A percentile compares a stretch with the other conserved stretches of the same genome.
These are phyloP conservation scores for Beta lomatogona DNA, from an alignment of 179 eudicot genomes.

Conservation along the genomic window DNA sequence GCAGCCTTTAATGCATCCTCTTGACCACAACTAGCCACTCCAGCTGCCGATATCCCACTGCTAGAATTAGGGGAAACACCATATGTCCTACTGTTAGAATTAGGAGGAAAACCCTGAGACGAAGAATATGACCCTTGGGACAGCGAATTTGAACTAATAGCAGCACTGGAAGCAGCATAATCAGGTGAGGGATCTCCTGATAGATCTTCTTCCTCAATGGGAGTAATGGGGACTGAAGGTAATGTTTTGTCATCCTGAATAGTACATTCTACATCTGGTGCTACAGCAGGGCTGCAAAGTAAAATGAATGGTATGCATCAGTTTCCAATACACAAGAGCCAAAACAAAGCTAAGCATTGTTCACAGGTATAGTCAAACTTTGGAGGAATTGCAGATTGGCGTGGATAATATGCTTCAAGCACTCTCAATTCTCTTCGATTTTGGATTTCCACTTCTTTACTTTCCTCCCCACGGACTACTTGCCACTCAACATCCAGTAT, in stretches of 20 bases:
- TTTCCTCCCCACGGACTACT: constrained; percentile 79
- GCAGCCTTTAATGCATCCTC: constrained; percentile 52
- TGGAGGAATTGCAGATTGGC: constrained; percentile 76
- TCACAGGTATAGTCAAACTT: constrained; percentile 45
- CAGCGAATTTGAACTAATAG: constrained; percentile 27
- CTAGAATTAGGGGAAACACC: constrained; percentile 8
- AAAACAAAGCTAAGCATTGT: neutral
- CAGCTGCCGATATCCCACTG: constrained; percentile 37
- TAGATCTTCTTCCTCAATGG: constrained; percentile 76
- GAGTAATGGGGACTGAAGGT: constrained; percentile 64
- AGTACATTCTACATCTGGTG: constrained; percentile 35
- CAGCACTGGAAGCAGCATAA: constrained; percentile 21
- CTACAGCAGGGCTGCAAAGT: constrained; percentile 56
- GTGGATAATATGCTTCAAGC: constrained; percentile 82
- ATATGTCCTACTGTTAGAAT: constrained; percentile 26
- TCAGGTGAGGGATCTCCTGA: constrained; percentile 36
- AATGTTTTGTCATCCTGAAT: constrained; percentile 39
- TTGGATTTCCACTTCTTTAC: constrained; percentile 57
- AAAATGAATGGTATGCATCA: constrained; percentile 7
- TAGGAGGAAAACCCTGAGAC: constrained; percentile 12
- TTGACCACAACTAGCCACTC: constrained; percentile 31
- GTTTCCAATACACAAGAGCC: neutral
- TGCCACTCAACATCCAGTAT: constrained; percentile 54
- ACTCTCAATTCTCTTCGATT: constrained; percentile 67
- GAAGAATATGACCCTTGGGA: constrained; percentile 30